A percentile compares a stretch with the other conserved stretches of the same genome.
Evolutionary conservation across 2,329 filamentous ascomycete species (phyloP).

Genomic region (Fusarium tjaetaba): DNA sequence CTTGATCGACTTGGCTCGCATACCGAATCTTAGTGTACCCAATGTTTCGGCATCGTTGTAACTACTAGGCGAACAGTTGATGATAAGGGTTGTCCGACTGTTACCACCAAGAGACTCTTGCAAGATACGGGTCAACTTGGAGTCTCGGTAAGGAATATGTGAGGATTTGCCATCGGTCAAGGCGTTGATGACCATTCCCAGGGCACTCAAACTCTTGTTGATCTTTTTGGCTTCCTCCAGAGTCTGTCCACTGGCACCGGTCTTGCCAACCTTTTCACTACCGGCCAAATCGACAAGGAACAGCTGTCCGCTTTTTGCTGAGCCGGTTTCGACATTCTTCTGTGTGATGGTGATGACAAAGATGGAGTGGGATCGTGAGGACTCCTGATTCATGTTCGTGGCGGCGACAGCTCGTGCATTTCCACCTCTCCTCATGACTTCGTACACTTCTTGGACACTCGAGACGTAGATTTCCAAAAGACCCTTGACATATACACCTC

Average conservation of each 20-base stretch:
- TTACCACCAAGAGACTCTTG: conserved; percentile 98
- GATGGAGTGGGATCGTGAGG: conserved; percentile 96
- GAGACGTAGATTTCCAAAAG: conserved; percentile 95
- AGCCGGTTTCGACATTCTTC: conserved; percentile 97
- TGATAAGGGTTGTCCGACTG: conserved; percentile 96
- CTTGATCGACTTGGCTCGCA: conserved; percentile 97
- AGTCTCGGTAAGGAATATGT: conserved; percentile 96
- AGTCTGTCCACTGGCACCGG: conserved; percentile 95
- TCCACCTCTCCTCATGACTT: conserved; percentile 94
- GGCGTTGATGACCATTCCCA: conserved; percentile 99
- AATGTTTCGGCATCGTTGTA: conserved; percentile 98
- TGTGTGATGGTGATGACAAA: conserved; percentile 97
- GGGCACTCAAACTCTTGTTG: conserved; percentile 98
- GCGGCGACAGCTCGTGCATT: conserved; percentile 89
- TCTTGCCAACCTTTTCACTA: conserved; percentile 99
- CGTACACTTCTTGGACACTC: conserved; percentile 94
- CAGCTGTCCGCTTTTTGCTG: conserved; percentile 93
- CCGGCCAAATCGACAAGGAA: conserved; percentile 98
- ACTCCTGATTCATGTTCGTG: conserved; percentile 99
- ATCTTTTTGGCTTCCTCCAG: conserved; percentile 99
- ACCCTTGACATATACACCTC: conserved; percentile 96
- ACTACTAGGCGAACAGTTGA: conserved; percentile 98
- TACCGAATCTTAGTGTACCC: conserved; percentile 92
- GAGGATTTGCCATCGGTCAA: conserved; percentile 97
- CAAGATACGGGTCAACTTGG: conserved; percentile 94